A percentile compares a stretch with the other conserved stretches of the same genome.
Evolutionary conservation across 1,284 basidiomycete species (phyloP).

Genomic region (Ceratobasidium sp.): DNA sequence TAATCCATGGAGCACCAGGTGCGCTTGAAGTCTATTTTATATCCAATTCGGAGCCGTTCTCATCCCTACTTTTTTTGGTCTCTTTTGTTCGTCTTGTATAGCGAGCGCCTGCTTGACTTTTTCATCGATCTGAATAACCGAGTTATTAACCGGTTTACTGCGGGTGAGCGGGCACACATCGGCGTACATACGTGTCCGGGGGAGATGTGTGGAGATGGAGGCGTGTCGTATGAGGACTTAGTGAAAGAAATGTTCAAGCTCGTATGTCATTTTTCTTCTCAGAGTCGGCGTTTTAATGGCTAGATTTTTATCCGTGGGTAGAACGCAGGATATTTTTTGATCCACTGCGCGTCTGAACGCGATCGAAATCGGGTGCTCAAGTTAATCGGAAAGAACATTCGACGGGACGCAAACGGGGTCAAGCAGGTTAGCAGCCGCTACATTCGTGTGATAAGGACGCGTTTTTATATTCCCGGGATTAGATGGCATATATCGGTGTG

Average conservation of each 20-base stretch:
- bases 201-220: not conserved
- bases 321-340: slow-evolving; percentile 52
- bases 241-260: slow-evolving; percentile 41
- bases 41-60: slow-evolving; percentile 15
- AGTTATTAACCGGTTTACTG: slow-evolving; percentile 50
- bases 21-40: slow-evolving; percentile 14
- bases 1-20: slow-evolving; percentile 52
- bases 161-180: slow-evolving; percentile 51
- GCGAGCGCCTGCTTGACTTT: slow-evolving; percentile 48
- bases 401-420: slow-evolving; percentile 51
- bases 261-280: slow-evolving; percentile 15
- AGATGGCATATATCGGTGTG: slow-evolving; percentile 52
- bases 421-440: slow-evolving; percentile 41
- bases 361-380: slow-evolving; percentile 51
- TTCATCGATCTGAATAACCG: slow-evolving; percentile 52
- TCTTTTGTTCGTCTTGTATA: not conserved
- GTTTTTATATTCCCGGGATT: not conserved
- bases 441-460: too few relatives aligned
- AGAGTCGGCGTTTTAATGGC: not conserved
- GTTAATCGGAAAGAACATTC: slow-evolving; percentile 51
- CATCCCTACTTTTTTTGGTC: not conserved
- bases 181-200: slow-evolving; percentile 52
- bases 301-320: not conserved
- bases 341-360: slow-evolving; percentile 51
- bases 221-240: slow-evolving; percentile 20